Base-by-base conservation (phyloP, 2,329 filamentous ascomycete genomes). In the Aureobasidium namibiae region DNA sequence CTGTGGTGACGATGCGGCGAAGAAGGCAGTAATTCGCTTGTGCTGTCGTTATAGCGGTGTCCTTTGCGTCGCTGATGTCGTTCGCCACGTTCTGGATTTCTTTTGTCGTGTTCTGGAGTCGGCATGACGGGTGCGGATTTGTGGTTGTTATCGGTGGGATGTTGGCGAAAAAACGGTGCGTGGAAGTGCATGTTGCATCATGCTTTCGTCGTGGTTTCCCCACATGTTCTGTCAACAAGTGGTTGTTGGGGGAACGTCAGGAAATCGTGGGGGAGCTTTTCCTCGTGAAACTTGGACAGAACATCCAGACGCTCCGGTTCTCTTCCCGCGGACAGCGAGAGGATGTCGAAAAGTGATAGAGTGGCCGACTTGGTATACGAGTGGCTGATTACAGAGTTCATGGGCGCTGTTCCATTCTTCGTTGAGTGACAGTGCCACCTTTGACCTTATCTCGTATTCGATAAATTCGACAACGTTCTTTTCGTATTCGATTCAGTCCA, bases 21-120 rank as follows among this genome's bases (percentile, higher is more conserved):
- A 1, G 18, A 16, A 16, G 49, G 24, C 11, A 54, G 4, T n/a
- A 36, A 31, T 63, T 61, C 67, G 56, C 70, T 67, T 46, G 68
- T 67, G 62, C 70, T 72, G 63, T 72, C 69, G 21, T 63, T 66
- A 16, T 69, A 65, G 38, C 69, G 70, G 61, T 72, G 70, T 18
- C 68, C 68, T 54, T 67, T 62, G 57, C 69, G 58, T 33, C 67
- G 63, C 50, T 44, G 69, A 64, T 14, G 69, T 64, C 21, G 66
- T 63, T 23, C 65, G 64, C 21, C 9, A n/a, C 21, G 34, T n/a
- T 52, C 48, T 14, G n/a, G 14, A 23, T 16, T 66, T 67, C 33
- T 69, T 69, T 18, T 34, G 16, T 33, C 36, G 23, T 10, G 41
- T 9, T 45, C 41, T 18, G 42, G 13, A 39, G 39, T 23, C n/a